Evolutionary conservation across 306 rosid species (phyloP), one percentile per base, ranked within the genome.

Genomic region (Cicer arietinum): DNA sequence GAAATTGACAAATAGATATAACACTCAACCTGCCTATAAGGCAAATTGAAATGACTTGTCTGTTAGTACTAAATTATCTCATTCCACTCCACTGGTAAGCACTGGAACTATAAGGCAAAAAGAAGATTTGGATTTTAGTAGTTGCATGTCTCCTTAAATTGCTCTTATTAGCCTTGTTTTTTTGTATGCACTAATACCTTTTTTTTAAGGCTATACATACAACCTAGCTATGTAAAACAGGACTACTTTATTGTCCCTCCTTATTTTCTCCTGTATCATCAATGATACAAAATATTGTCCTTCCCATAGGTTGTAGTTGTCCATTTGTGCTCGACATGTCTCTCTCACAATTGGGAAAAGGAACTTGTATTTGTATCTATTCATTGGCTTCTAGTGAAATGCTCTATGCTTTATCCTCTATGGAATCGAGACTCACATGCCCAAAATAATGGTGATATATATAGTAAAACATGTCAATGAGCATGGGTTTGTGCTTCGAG

Each of bases 361-460:
- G 67, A 44, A 40, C 61, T 43, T 59, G 5, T 3, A 10, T 77
- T 81, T 77, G 84, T 75, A 68, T 67, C 61, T 71, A 75, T 80
- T 80, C 78, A 58, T 75, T 84, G 87, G 86, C 74, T 59, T 78
- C 59, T 90, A 52, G 87, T 72, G 71, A 74, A 83, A 82, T 77
- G 51, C 80, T 25, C 54, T 77, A 84, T 79, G 82, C 82, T 71
- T 70, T 82, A 54, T 58, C 62, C 64, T 79, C 84, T 80, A 43
- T 42, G 84, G 87, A 87, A 75, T 86, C 88, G 70, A 43, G 14
- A 81, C 60, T 85, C 92, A 83, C 92, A 85, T 84, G 90, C 79
- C 48, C 73, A 65, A 75, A 53, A 56, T 80, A 75, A 76, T 50
- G 39, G 42, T 47, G 22, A 45, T 47, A 68, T 69, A 7, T 73